Evolutionary conservation across 2,329 filamentous ascomycete genomes (phyloP), one percentile per base, ranked within the genome.

Genomic region (Chaetomium sp.): DNA sequence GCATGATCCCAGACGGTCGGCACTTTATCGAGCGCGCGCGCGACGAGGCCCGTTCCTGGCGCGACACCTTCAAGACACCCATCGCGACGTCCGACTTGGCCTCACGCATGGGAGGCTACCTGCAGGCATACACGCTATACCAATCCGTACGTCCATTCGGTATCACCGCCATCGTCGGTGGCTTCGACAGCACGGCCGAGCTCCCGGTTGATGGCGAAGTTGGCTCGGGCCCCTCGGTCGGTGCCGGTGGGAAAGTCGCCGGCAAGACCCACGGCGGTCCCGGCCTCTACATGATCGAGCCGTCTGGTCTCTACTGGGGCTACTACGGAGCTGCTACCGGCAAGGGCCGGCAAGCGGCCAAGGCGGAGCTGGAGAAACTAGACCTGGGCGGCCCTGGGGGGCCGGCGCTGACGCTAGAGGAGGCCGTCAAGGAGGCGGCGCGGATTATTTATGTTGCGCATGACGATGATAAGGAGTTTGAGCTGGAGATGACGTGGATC

Each of bases 401-500:
- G 1, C 52, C 53, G 4, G 34, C 41, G 86, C 80, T 97, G 53
- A 88, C 86, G 59, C 78, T 99, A 57, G 78, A 87, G 68, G 86
- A 97, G 69, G 94, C 87, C 50, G 89, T 99, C 68, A 96, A 95
- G 79, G 89, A 97, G 78, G 94, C 94, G 37, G 94, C 94, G 55
- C 80, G 91, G 59, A 99, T 99, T 74, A 97, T 99, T 74, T 95
- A 96, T 72, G 84, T 96, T 58, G 91, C 92, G 49, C 94, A 99
- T 71, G 94, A 97, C 72, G 94, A 99, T 73, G 94, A 97, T 76
- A 99, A 99, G 80, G 94, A 97, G 63, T 99, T 97, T 68, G 94
- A 99, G 83, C 79, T 99, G 58, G 94, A 99, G 78, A 95, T 99
- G 91, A 95, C 89, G 57, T 99, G 94, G 94, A 89, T 97, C 72